Conservation (phyloP, 768 basidiomycete genomes). For the Cystoderma amianthinum region DNA sequence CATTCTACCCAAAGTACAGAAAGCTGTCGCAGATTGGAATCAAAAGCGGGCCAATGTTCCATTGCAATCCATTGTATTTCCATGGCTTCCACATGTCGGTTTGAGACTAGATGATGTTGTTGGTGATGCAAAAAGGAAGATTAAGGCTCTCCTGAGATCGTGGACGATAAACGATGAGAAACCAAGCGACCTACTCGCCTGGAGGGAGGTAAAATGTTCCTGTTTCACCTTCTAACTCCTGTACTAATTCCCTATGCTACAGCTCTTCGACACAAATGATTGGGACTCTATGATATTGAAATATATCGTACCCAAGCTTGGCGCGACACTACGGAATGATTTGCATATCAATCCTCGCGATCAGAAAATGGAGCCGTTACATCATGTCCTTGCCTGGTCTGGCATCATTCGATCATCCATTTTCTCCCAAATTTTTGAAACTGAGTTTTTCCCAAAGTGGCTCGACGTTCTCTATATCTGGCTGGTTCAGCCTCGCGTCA, state of each 20-base stretch:
- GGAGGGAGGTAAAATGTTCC: constrained; percentile 67
- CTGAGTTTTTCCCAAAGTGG: constrained; percentile 97
- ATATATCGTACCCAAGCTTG: constrained; percentile 89
- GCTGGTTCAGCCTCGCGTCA: constrained; percentile 85
- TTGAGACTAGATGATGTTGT: constrained; percentile 78
- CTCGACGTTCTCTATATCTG: constrained; percentile 85
- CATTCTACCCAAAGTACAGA: constrained; percentile 86
- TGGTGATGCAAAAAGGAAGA: constrained; percentile 79
- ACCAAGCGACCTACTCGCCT: constrained; percentile 68
- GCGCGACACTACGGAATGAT: constrained; percentile 70
- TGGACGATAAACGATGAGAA: constrained; percentile 73
- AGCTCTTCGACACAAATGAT: constrained; percentile 74
- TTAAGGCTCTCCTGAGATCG: constrained; percentile 68
- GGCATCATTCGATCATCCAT: constrained; percentile 67
- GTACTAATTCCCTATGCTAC: constrained; percentile 1
- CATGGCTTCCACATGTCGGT: constrained; percentile 91
- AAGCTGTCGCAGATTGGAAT: constrained; percentile 81
- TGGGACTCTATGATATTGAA: constrained; percentile 93
- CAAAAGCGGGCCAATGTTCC: constrained; percentile 49
- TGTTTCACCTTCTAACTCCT: background rate
- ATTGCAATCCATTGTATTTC: constrained; percentile 81
- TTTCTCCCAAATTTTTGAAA: constrained; percentile 78
- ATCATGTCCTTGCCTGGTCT: constrained; percentile 73
- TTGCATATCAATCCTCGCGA: constrained; percentile 88
- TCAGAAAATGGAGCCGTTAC: constrained; percentile 82